Conservation (phyloP, 2,329 filamentous ascomycete genomes). For the Arthrobotrys iridis region DNA sequence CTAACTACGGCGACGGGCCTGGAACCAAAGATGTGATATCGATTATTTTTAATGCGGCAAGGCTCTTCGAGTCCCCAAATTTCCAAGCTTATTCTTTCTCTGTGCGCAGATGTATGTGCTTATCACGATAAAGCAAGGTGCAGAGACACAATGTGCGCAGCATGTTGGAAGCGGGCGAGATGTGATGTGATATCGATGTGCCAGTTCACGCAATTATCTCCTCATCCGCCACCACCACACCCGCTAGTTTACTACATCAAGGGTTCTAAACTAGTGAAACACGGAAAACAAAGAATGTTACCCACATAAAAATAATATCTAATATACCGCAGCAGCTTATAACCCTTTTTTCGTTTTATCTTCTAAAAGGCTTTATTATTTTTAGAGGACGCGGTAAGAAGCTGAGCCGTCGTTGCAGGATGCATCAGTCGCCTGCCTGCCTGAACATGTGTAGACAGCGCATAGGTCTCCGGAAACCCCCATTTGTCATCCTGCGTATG, state of each 20-base stretch:
- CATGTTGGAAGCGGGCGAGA: constrained; percentile 1
- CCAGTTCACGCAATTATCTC: constrained; percentile 24
- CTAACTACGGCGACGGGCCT: constrained; percentile 15
- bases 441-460: constrained; percentile 17
- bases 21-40: not conserved
- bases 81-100: not conserved
- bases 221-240: constrained; percentile 15
- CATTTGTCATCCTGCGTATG: constrained; percentile 3
- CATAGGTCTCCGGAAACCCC: not conserved
- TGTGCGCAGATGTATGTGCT: not conserved
- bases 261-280: too few species aligned
- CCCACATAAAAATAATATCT: not conserved
- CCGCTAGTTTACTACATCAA: not conserved
- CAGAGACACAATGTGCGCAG: constrained; percentile 16
- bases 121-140: constrained; percentile 24
- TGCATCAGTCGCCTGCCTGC: constrained; percentile 12
- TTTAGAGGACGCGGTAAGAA: not conserved
- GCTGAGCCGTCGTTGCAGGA: constrained; percentile 15
- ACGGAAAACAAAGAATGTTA: too few species aligned
- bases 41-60: not conserved
- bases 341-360: not conserved
- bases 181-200: constrained; percentile 23
- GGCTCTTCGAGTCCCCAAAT: not conserved
- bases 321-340: not conserved
- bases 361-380: too few species aligned